Conservation (phyloP, 352 stramenopile genomes). For the Plasmopara halstedii region DNA sequence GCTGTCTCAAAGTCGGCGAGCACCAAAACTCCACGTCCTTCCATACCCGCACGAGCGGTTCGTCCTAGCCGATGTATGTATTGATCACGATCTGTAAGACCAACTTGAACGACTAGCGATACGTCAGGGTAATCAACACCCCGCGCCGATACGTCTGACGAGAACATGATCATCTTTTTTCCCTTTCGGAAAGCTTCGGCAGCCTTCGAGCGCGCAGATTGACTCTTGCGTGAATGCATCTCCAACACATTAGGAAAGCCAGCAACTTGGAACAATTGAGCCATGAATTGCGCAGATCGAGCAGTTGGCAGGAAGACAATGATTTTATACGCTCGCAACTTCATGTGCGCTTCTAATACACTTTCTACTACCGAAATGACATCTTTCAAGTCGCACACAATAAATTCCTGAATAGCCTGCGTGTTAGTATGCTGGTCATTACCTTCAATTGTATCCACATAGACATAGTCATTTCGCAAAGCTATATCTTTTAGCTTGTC, state of each 20-base stretch:
- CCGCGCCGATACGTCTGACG: constrained; percentile 91
- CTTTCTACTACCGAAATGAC: constrained; percentile 66
- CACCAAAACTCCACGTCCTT: constrained; percentile 73
- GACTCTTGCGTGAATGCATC: constrained; percentile 95
- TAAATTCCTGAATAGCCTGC: constrained; percentile 78
- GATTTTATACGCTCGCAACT: constrained; percentile 85
- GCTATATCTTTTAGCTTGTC: constrained; percentile 82
- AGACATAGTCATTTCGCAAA: constrained; percentile 77
- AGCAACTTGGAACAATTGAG: constrained; percentile 79
- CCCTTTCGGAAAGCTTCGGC: constrained; percentile 84
- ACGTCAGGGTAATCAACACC: constrained; percentile 96
- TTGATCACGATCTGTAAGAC: constrained; percentile 82
- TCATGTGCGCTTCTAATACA: constrained; percentile 75
- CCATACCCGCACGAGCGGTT: constrained; percentile 86
- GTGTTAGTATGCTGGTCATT: constrained; percentile 87
- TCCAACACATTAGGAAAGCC: constrained; percentile 82
- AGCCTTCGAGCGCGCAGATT: constrained; percentile 82
- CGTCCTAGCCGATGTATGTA: constrained; percentile 95
- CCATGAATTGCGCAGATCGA: constrained; percentile 83
- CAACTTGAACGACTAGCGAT: constrained; percentile 81
- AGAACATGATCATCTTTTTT: constrained; percentile 89
- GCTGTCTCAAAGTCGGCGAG: constrained; percentile 80
- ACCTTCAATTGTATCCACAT: constrained; percentile 90
- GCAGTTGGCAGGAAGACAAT: constrained; percentile 93
- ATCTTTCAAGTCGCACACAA: constrained; percentile 62